Evolutionary conservation across 1,284 basidiomycete genomes (phyloP).

Genomic region (Ceratobasidium sp.): DNA sequence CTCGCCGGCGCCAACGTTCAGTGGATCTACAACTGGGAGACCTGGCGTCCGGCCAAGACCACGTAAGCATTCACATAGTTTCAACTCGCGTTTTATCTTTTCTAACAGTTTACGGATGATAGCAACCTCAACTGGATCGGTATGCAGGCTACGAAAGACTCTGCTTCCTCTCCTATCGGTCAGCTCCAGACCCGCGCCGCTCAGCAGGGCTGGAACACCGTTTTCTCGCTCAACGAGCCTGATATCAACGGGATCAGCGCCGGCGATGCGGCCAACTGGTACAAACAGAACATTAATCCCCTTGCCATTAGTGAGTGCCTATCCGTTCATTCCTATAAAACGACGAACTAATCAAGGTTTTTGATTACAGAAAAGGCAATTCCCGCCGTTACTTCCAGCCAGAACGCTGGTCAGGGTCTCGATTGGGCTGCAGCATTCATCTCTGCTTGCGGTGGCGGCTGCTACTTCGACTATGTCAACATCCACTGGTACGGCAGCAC

Average conservation of each 20-base stretch:
- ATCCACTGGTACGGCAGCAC: slow-evolving; percentile 23
- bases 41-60: slow-evolving; percentile 26
- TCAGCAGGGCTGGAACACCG: slow-evolving; percentile 36
- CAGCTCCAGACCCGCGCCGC: slow-evolving; percentile 38
- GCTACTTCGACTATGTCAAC: slow-evolving; percentile 32
- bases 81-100: no score
- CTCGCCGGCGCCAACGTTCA: not conserved
- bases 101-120: no score
- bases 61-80: not conserved
- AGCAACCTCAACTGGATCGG: slow-evolving; percentile 41
- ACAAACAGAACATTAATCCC: slow-evolving; percentile 38
- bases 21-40: slow-evolving; percentile 35
- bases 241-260: slow-evolving; percentile 25
- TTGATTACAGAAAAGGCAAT: slow-evolving; percentile 28
- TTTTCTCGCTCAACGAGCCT: slow-evolving; percentile 40
- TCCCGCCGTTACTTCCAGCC: slow-evolving; percentile 29
- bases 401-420: slow-evolving; percentile 8
- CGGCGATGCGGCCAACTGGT: slow-evolving; percentile 18
- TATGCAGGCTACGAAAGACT: slow-evolving; percentile 27
- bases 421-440: slow-evolving; percentile 12
- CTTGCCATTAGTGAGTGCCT: slow-evolving; percentile 28
- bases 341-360: not conserved
- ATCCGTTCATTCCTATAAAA: not conserved
- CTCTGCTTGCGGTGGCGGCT: slow-evolving; percentile 11
- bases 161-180: slow-evolving; percentile 25